Conservation (phyloP, 805 yeast species). For the Teunomyces atbi region DNA sequence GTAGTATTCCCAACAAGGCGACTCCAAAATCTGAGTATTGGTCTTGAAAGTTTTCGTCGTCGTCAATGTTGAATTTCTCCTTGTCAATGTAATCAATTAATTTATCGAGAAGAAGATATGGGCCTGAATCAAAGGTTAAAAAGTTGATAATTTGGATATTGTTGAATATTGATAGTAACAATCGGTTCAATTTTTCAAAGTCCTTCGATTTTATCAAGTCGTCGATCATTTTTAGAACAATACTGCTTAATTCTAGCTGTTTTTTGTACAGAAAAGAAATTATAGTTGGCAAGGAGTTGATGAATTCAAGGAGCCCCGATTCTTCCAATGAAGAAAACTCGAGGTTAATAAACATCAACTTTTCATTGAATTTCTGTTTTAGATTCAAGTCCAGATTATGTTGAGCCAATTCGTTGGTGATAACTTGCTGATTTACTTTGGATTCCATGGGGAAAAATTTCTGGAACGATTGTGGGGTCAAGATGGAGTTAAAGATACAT, state of each 20-base stretch:
- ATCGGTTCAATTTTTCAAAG: constrained; percentile 27
- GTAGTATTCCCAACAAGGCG: constrained; percentile 40
- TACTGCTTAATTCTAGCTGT: constrained; percentile 24
- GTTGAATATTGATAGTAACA: constrained; percentile 11
- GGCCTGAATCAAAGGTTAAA: constrained; percentile 8
- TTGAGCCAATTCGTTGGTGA: constrained; percentile 27
- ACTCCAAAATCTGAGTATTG: constrained; percentile 67
- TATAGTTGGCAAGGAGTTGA: constrained; percentile 18
- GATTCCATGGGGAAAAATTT: constrained; percentile 28
- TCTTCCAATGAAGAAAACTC: constrained; percentile 43
- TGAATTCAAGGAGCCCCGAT: constrained; percentile 31
- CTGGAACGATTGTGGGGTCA: constrained; percentile 24
- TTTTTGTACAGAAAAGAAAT: constrained; percentile 22
- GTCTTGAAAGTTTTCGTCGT: constrained; percentile 63
- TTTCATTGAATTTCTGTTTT: constrained; percentile 26
- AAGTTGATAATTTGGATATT: constrained; percentile 17
- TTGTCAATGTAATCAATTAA: constrained; percentile 18
- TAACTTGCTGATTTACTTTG: constrained; percentile 19
- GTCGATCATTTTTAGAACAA: constrained; percentile 20
- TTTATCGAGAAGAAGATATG: constrained; percentile 11
- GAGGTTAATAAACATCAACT: constrained; percentile 30
- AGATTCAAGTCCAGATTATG: constrained; percentile 22
- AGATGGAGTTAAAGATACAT: constrained; percentile 27
- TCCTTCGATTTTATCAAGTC: constrained; percentile 25
- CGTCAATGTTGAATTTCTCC: constrained; percentile 29